Base-by-base conservation (phyloP, 768 basidiomycete genomes). In the Cystobasidium onofrii region DNA sequence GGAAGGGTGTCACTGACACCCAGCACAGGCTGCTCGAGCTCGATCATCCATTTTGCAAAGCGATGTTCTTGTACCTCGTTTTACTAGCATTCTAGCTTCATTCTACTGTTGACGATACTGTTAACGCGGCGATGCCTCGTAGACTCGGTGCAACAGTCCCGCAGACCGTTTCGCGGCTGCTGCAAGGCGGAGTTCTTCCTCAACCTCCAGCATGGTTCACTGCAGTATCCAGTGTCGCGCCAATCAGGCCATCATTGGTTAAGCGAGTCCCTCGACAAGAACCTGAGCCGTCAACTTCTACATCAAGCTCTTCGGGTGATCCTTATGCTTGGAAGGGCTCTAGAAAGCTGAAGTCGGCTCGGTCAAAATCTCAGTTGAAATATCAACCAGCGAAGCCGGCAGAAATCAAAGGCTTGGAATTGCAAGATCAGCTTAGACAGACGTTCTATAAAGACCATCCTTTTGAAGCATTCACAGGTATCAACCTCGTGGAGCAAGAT, bases 401-500 rank as follows among this genome's bases (percentile, higher is more conserved):
- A 6, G 46, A 46, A 9, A 36, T 71, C 20, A 52, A 23, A 33
- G 69, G 69, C 20, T 36, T 71, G 80, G 60, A 70, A 44, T 73
- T 89, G 46, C 92, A 95, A 80, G 96, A 99, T 81, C 84, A 86
- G 75, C 83, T 98, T 73, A 87, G 96, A 41, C 84, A 87, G 69
- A 90, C 91, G 80, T 98, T 99, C 84, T 98, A 94, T 84, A 84
- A 84, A 50, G 96, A 99, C 83, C 94, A 96, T 80, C 93, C 96
- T 7, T 96, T 96, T 79, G 94, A 99, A 82, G 89, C 92, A 1
- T 90, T 94, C 81, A 85, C 94, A 52, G 87, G 92, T 1, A 84
- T 84, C 10, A 87, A 86, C 13, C 80, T 99, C 64, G 86, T 90
- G 0, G 96, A 99, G 82, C 84, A 84, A 18, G 78, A 76, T 17